These are phyloP conservation scores for Hirschfeldia incana DNA, from an alignment of 345 rosid genomes.

Conservation along the genomic window DNA sequence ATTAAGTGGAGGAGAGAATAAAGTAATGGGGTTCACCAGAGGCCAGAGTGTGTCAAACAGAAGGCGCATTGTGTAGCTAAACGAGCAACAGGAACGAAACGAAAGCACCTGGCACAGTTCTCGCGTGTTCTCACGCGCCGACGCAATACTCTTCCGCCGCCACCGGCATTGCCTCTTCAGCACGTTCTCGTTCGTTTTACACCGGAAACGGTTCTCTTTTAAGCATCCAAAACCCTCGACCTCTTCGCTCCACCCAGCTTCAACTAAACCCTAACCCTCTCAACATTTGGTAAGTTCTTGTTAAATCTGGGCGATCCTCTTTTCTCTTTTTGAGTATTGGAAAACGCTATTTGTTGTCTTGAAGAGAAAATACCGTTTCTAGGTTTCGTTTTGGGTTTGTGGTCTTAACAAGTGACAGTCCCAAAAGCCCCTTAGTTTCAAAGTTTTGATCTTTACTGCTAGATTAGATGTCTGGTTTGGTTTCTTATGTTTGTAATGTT, in stretches of 20 bases:
- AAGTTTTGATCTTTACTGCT: background rate
- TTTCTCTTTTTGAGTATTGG: background rate
- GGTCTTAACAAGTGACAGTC: background rate
- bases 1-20: background rate
- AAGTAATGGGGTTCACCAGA: background rate
- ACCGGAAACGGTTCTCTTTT: background rate
- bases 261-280: conserved; percentile 23
- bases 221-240: background rate
- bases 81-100: background rate
- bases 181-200: background rate
- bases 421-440: background rate
- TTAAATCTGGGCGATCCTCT: background rate
- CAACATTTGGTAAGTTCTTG: conserved; percentile 10
- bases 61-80: background rate
- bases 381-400: conserved; percentile 11
- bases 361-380: background rate
- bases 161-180: conserved; percentile 11
- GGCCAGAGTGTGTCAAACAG: background rate
- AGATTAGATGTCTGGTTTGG: background rate
- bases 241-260: background rate
- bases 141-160: conserved; percentile 4
- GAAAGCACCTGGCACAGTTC: background rate
- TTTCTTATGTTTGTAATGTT: background rate
- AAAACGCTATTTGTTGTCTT: background rate
- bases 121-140: conserved; percentile 34